These are phyloP conservation scores for Phytophthora megakarya DNA, from an alignment of 352 stramenopile species.

Conservation along the genomic window DNA sequence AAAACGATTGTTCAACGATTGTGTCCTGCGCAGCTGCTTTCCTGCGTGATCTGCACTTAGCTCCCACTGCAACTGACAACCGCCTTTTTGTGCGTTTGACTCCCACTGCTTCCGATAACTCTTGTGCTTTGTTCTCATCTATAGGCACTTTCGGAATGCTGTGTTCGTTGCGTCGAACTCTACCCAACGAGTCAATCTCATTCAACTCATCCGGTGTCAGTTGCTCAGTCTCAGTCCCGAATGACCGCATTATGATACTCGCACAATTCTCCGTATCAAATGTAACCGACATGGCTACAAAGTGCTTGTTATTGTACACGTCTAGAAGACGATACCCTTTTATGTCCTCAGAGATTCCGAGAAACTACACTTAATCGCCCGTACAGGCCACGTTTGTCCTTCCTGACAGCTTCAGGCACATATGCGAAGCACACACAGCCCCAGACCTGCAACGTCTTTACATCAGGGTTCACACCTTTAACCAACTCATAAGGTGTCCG, in stretches of 20 bases:
- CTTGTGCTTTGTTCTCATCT: too few relatives aligned
- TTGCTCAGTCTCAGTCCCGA: neutral
- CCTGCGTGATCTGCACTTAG: neutral
- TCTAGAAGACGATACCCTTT: neutral
- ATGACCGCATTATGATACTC: conserved; percentile 1
- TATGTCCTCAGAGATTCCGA: conserved; percentile 4
- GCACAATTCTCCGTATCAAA: conserved; percentile 2
- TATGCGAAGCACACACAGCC: too few relatives aligned
- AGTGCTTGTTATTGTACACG: too few relatives aligned
- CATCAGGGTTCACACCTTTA: neutral
- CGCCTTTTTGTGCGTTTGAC: neutral
- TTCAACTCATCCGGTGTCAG: neutral
- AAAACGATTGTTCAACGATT: neutral
- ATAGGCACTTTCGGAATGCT: neutral
- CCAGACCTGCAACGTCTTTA: neutral
- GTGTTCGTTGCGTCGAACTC: too few relatives aligned
- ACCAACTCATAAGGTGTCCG: too few relatives aligned
- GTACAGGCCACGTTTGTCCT: too few relatives aligned
- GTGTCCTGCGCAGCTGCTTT: neutral
- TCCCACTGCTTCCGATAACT: conserved; percentile 4
- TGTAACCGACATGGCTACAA: neutral
- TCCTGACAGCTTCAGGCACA: too few relatives aligned
- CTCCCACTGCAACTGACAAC: neutral
- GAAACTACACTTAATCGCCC: conserved; percentile 9
- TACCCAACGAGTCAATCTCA: neutral